phyloP scores from a whole-genome alignment of 2,329 filamentous ascomycete genomes.

The Zasmidium cellare region DNA sequence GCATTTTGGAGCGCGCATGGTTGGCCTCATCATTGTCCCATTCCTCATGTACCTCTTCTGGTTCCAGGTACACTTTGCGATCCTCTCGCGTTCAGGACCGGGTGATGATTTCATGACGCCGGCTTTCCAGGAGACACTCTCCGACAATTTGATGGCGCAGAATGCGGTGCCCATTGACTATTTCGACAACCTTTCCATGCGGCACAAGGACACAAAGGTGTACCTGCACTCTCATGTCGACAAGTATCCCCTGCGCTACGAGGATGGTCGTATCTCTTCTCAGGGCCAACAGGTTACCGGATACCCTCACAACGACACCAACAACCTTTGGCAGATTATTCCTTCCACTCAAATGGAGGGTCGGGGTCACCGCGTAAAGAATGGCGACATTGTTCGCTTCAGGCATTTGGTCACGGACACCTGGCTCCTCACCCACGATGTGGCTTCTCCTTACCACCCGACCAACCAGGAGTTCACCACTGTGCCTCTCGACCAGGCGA shows the following conservation, averaged over 20 bases:
- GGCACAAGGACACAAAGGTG: constrained; percentile 96
- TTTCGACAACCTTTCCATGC: constrained; percentile 82
- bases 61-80: constrained; percentile 98
- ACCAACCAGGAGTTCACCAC: constrained; percentile 99
- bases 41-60: constrained; percentile 99
- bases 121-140: constrained; percentile 94
- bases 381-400: constrained; percentile 83
- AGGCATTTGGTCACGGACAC: constrained; percentile 84
- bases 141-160: constrained; percentile 89
- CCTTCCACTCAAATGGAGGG: constrained; percentile 61
- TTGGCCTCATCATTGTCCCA: constrained; percentile 84
- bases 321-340: constrained; percentile 96
- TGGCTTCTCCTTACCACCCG: constrained; percentile 91
- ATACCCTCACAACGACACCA: constrained; percentile 97
- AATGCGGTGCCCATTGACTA: constrained; percentile 86
- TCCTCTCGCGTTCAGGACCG: constrained; percentile 83
- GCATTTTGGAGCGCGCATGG: constrained; percentile 84
- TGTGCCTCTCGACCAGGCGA: constrained; percentile 69
- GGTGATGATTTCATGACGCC: constrained; percentile 99
- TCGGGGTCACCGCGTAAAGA: constrained; percentile 67
- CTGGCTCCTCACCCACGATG: constrained; percentile 88
- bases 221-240: constrained; percentile 94
- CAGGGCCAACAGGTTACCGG: constrained; percentile 97
- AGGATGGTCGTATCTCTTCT: constrained; percentile 94
- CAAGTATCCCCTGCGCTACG: constrained; percentile 88